Evolutionary conservation across 371 early-diverging fungal genomes (phyloP).

Genomic region (Actinomucor elegans): DNA sequence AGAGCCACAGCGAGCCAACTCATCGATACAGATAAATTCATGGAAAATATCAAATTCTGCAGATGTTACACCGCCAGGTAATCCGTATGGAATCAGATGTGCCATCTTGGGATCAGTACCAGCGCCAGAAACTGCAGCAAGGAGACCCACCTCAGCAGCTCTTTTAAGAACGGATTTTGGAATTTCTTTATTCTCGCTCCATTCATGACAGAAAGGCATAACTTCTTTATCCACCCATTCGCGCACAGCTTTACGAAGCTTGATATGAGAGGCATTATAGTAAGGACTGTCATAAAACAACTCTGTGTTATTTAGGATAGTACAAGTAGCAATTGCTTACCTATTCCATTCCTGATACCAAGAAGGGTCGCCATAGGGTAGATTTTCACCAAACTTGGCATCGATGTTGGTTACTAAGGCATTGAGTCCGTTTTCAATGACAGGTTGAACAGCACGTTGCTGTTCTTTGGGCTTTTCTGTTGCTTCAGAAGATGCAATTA

Average conservation of each 20-base stretch:
- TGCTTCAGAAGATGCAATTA: too few species aligned
- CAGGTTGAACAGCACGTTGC: too few species aligned
- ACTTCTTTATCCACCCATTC: slow-evolving; percentile 63
- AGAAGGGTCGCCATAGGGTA: slow-evolving; percentile 84
- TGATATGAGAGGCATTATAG: slow-evolving; percentile 62
- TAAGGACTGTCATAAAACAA: slow-evolving; percentile 32
- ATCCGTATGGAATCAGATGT: neutral
- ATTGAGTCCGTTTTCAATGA: too few species aligned
- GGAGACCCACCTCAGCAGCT: slow-evolving; percentile 59
- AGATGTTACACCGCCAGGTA: slow-evolving; percentile 49
- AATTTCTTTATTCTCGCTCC: slow-evolving; percentile 64
- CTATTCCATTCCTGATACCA: slow-evolving; percentile 80
- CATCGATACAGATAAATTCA: slow-evolving; percentile 75
- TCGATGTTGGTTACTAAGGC: too few species aligned
- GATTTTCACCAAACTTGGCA: slow-evolving; percentile 70
- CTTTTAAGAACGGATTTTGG: slow-evolving; percentile 56
- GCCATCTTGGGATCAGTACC: neutral
- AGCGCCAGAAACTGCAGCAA: slow-evolving; percentile 30
- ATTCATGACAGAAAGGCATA: slow-evolving; percentile 64
- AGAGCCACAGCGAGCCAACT: slow-evolving; percentile 81
- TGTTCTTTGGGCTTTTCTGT: too few species aligned
- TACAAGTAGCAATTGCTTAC: slow-evolving; percentile 11
- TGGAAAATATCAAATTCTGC: slow-evolving; percentile 79
- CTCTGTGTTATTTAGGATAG: neutral
- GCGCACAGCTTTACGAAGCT: slow-evolving; percentile 49